Conservation (phyloP, 495 filamentous ascomycete genomes). For the Bathelium albidoporum region DNA sequence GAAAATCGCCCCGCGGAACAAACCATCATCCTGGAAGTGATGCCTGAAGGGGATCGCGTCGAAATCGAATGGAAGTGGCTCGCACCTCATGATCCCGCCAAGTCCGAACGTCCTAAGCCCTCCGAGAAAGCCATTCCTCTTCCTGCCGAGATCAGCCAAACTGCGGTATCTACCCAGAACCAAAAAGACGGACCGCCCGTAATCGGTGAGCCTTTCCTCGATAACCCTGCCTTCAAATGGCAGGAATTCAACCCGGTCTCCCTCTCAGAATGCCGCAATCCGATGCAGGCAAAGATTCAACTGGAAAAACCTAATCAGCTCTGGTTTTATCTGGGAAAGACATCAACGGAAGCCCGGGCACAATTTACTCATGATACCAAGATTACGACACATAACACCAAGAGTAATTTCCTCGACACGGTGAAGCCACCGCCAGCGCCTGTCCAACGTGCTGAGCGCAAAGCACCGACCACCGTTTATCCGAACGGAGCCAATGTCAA, state of each 20-base stretch:
- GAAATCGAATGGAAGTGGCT: conserved; percentile 76
- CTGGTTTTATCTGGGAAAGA: conserved; percentile 82
- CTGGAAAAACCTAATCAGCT: conserved; percentile 58
- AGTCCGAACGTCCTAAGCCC: conserved; percentile 53
- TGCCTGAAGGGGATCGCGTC: conserved; percentile 72
- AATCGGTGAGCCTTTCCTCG: conserved; percentile 49
- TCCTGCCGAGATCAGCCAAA: conserved; percentile 43
- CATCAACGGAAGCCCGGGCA: conserved; percentile 82
- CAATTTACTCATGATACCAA: conserved; percentile 79
- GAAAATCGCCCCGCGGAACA: conserved; percentile 74
- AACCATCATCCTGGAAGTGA: conserved; percentile 66
- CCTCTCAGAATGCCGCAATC: conserved; percentile 37
- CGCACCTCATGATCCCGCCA: conserved; percentile 52
- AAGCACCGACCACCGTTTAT: conserved; percentile 2
- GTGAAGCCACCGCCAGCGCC: conserved; percentile 39
- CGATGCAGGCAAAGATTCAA: conserved; percentile 52
- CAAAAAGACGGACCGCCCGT: conserved; percentile 43
- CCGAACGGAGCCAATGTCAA: conserved; percentile 9
- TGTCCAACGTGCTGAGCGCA: conserved; percentile 20
- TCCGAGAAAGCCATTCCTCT: conserved; percentile 51
- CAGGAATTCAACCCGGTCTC: conserved; percentile 53
- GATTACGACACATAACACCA: conserved; percentile 43
- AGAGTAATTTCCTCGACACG: conserved; percentile 54
- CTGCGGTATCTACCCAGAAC: conserved; percentile 24
- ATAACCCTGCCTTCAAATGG: conserved; percentile 58